Conservation (phyloP, 2,329 filamentous ascomycete genomes). For the Rhinocladiella mackenziei region DNA sequence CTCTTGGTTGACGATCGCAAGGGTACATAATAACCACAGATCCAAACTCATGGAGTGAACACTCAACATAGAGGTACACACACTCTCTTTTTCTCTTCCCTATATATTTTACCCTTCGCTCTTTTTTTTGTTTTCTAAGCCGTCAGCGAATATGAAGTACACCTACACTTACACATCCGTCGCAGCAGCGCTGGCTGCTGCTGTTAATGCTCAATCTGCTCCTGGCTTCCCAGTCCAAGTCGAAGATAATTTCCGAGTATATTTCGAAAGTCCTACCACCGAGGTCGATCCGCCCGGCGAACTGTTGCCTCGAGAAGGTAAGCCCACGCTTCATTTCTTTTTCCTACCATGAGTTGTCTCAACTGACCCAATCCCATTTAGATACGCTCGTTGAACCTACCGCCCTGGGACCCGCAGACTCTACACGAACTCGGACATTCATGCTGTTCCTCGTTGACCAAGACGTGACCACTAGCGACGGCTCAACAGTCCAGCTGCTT, state of each 20-base stretch:
- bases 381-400: slow-evolving; percentile 18
- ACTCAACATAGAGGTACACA: too few relatives aligned
- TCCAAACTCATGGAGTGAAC: too few relatives aligned
- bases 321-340: background rate
- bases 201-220: slow-evolving; percentile 15
- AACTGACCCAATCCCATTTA: slow-evolving; percentile 1
- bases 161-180: too few relatives aligned
- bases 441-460: slow-evolving; percentile 26
- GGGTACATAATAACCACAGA: too few relatives aligned
- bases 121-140: too few relatives aligned
- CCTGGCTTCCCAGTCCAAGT: slow-evolving; percentile 21
- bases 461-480: slow-evolving; percentile 11
- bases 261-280: slow-evolving; percentile 14
- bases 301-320: slow-evolving; percentile 16
- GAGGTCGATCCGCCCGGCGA: slow-evolving; percentile 14
- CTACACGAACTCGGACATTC: slow-evolving; percentile 22
- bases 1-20: too few relatives aligned
- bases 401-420: slow-evolving; percentile 23
- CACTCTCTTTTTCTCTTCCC: too few relatives aligned
- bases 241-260: slow-evolving; percentile 9
- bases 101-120: too few relatives aligned
- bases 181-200: slow-evolving; percentile 10
- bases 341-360: background rate
- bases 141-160: too few relatives aligned
- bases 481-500: slow-evolving; percentile 13